Conservation (phyloP, 306 rosid genomes). For the Crataegus laevigata region DNA sequence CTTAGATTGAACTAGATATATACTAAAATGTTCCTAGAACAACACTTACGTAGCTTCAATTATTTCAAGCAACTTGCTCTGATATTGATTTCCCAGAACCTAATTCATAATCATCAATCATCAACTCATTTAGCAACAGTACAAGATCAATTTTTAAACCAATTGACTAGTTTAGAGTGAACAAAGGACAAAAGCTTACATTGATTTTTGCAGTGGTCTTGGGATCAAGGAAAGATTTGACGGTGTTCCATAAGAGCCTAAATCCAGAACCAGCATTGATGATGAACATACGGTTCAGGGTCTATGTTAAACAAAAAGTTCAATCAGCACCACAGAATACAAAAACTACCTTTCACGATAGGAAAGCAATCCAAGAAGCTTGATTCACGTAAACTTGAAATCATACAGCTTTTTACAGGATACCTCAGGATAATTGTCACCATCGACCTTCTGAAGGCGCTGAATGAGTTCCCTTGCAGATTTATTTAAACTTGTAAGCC, state of each 20-base stretch:
- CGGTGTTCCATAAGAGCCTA: conserved; percentile 81
- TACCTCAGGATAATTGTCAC: conserved; percentile 98
- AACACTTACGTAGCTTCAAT: conserved; percentile 61
- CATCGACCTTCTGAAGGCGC: conserved; percentile 86
- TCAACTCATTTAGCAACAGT: conserved; percentile 17
- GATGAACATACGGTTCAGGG: conserved; percentile 91
- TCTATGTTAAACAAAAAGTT: conserved; percentile 27
- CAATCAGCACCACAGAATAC: conserved; percentile 7
- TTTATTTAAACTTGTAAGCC: conserved; percentile 72
- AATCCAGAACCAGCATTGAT: conserved; percentile 98
- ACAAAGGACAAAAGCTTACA: conserved; percentile 27
- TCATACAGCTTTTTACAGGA: conserved; percentile 1
- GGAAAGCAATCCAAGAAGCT: background rate
- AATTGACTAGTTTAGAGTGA: background rate
- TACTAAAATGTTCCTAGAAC: background rate
- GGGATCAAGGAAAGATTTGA: conserved; percentile 90
- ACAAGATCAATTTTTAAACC: background rate
- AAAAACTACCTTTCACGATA: background rate
- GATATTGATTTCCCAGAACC: conserved; percentile 89
- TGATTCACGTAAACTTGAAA: background rate
- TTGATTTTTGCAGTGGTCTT: conserved; percentile 82
- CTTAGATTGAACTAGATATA: background rate
- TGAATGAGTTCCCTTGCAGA: conserved; percentile 87
- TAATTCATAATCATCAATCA: conserved; percentile 19
- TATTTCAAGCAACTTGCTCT: conserved; percentile 90